Percentiles rank a stretch among this genome's conserved stretches.
Evolutionary conservation across 495 filamentous ascomycete species (phyloP).

Genomic region (Penicillium atrosanguineum): DNA sequence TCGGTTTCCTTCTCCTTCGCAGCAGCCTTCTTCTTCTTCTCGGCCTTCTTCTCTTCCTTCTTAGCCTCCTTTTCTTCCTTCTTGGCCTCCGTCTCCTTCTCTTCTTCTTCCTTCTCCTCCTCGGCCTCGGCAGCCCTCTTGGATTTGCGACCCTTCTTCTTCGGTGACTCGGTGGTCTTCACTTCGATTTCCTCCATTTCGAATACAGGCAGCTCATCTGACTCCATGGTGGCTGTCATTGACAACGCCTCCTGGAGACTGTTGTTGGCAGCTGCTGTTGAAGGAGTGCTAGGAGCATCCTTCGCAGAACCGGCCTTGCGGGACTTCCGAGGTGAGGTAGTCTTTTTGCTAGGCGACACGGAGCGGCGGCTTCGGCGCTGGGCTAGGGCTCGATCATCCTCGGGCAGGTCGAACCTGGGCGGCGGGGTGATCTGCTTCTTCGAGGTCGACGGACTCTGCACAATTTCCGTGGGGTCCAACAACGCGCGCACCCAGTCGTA

Average conservation of each 20-base stretch:
- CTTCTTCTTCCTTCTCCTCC: conserved; percentile 32
- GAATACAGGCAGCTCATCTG: conserved; percentile 15
- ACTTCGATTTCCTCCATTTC: conserved; percentile 25
- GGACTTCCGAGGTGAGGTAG: conserved; percentile 69
- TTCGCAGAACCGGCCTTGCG: conserved; percentile 59
- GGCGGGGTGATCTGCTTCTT: conserved; percentile 69
- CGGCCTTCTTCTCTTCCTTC: conserved; percentile 46
- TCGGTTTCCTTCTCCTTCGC: conserved; percentile 22
- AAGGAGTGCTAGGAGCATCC: conserved; percentile 41
- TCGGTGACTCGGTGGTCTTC: conserved; percentile 21
- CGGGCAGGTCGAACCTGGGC: conserved; percentile 59
- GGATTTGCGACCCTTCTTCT: conserved; percentile 32
- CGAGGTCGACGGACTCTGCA: conserved; percentile 51
- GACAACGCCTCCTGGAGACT: conserved; percentile 51
- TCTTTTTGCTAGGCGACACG: conserved; percentile 58
- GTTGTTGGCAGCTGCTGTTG: conserved; percentile 47
- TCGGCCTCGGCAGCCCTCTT: conserved; percentile 36
- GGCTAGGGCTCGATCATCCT: conserved; percentile 37
- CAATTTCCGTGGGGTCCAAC: conserved; percentile 72
- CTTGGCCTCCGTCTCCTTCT: conserved; percentile 19
- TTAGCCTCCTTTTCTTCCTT: conserved; percentile 31
- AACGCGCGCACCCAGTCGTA: conserved; percentile 85
- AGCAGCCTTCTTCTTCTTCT: conserved; percentile 21
- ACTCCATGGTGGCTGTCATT: conserved; percentile 37
- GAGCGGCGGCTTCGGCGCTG: conserved; percentile 52